Base-by-base conservation (phyloP, 2,329 filamentous ascomycete genomes). In the Fusarium decemcellulare region DNA sequence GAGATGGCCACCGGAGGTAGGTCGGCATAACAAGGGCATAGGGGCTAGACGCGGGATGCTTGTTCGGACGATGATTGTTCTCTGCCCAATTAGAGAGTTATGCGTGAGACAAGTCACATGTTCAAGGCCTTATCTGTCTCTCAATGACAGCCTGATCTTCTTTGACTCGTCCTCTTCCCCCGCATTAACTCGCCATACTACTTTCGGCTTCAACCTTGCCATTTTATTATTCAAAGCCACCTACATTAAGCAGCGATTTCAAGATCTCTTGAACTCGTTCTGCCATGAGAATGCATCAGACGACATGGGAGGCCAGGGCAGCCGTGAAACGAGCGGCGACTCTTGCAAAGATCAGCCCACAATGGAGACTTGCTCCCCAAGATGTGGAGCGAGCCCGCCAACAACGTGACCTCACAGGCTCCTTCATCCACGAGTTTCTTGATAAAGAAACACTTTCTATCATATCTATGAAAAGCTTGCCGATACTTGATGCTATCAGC, bases 351-450 rank as follows among this genome's bases (percentile, higher is more conserved):
- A 76, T 77, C 3, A 59, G 37, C 3, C 34, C 48, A 0, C 37
- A 67, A 27, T 77, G 74, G 75, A 67, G 60, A n/a, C 52, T 77
- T 8, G 29, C 60, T 1, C 5, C 47, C 0, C 14, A 32, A 18
- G 70, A 74, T 15, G 30, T 74, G 0, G 40, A 72, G 12, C 62
- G 18, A 16, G 69, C 65, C 1, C 51, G 34, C 2, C 43, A 37
- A 8, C 52, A 66, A 32, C 63, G 65, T 2, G 56, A 72, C 7
- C 50, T 69, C 2, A 73, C 69, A 3, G 72, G 69, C 1, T 3
- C 37, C 0, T 75, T 74, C 7, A 75, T 76, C 3, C 50, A 72
- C 3, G 30, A 53, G 2, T 71, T 75, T 9, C 65, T 77, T 0
- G 46, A 61, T 2, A 10, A 51, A 5, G 29, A 47, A 1, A 43